Base-by-base conservation (phyloP, 148 eudicot genomes). In the Rhododendron simsii region DNA sequence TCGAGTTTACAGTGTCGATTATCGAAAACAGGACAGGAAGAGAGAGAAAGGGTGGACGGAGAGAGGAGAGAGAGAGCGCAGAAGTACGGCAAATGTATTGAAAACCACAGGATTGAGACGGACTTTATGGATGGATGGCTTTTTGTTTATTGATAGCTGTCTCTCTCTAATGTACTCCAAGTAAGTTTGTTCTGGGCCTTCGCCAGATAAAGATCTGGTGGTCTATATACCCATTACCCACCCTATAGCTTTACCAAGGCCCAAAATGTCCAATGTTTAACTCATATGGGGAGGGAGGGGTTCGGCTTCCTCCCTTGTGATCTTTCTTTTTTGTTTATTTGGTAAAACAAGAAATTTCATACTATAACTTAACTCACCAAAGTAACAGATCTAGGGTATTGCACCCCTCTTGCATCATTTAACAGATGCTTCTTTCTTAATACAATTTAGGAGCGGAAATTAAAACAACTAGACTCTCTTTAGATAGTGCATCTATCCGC, bases 61-160 rank as follows among this genome's bases (percentile, higher is more conserved):
- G 39, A 55, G 78, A 83, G 81, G 84, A 87, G 87, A 86, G 86
- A 76, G 78, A 78, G 14, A 21, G 33, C 7, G 28, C 28, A 57
- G 41, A 50, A 77, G 90, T 88, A 91, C 91, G 91, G 91, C 86
- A 85, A 37, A 55, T 84, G 84, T 37, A 90, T 88, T 86, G 91
- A 87, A 91, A 89, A 26, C 91, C 91, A 90, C 91, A 90, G 91
- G 91, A 88, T 88, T 85, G 88, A 88, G 90, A 87, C 90, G 82
- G 85, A 81, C 81, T 90, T 86, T 86, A 57, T 86, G 92, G 90
- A 86, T 88, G 83, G 87, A 53, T 61, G 80, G 50, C 65, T n/a
- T 16, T 37, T 84, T 74, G 45, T 39, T 47, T 41, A 41, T 41
- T 41, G 45, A 3, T 78, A 47, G 81, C 86, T 84, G 88, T 83